Evolutionary conservation across 257 asterid genomes (phyloP).

Genomic region (Thymus mandschuricus): DNA sequence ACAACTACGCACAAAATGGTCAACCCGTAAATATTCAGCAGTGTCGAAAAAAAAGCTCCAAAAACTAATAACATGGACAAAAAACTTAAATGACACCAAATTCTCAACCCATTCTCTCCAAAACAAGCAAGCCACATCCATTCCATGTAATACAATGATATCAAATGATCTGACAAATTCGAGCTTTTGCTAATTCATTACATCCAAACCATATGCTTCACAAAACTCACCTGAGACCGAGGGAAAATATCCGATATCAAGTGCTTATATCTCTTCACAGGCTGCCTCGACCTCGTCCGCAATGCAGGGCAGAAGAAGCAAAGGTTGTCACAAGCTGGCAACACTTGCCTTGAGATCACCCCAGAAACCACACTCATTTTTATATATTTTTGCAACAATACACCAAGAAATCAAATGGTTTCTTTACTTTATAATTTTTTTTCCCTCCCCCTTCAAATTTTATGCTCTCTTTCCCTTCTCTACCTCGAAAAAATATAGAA

Average conservation of each 20-base stretch:
- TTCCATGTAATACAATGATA: slow-evolving; percentile 12
- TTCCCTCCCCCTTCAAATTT: slow-evolving; percentile 29
- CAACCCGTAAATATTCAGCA: neutral
- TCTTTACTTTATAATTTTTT: neutral
- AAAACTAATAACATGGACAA: neutral
- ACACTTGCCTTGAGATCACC: slow-evolving; percentile 87
- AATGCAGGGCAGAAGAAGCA: slow-evolving; percentile 94
- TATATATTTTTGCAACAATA: slow-evolving; percentile 8
- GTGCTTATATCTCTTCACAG: slow-evolving; percentile 98
- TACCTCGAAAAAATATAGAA: slow-evolving; percentile 46
- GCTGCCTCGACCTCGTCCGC: slow-evolving; percentile 97
- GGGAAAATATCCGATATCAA: slow-evolving; percentile 92
- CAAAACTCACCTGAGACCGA: slow-evolving; percentile 68
- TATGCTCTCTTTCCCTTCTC: slow-evolving; percentile 72
- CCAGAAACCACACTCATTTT: slow-evolving; percentile 83
- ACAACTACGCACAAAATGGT: neutral
- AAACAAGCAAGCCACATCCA: slow-evolving; percentile 10
- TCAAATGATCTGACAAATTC: neutral
- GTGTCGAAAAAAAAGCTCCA: neutral
- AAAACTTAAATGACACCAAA: too few relatives aligned
- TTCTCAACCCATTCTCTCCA: neutral
- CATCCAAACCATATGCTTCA: slow-evolving; percentile 20
- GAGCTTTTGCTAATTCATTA: neutral
- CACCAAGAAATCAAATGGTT: slow-evolving; percentile 1
- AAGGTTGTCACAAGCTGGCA: slow-evolving; percentile 91